Evolutionary conservation across 305 asterid genomes (phyloP), one percentile per base, ranked within the genome.

Genomic region (Fraxinus greggii): DNA sequence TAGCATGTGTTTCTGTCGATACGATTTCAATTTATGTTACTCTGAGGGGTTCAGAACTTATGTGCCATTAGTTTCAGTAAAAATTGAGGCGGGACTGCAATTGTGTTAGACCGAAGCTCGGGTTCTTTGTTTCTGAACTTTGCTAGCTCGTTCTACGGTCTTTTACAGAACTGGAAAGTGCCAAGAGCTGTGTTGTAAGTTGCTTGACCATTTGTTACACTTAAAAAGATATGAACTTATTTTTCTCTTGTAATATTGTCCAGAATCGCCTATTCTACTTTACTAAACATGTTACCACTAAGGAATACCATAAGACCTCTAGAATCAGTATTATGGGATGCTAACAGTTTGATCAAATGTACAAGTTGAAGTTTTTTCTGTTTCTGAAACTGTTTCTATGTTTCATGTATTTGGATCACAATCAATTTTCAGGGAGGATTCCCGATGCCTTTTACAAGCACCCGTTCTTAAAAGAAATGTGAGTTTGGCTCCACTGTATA

Each of bases 371-470:
- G 12, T 74, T 0, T 74, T 1, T 61, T 76, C 74, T 54, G n/a
- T 51, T 7, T 32, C 36, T 51, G 33, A 76, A 31, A 12, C 65
- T 12, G 23, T 77, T 51, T 81, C 29, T 61, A 40, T 78, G 76
- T 81, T 81, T 83, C 90, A 95, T 98, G 92, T 95, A 95, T 92
- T 84, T 95, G 90, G 99, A 94, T 85, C 98, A 95, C 90, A 95
- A 95, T 89, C 97, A 94, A 59, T 94, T 95, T 86, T 82, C 97
- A 3, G 98, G 98, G 75, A 91, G 98, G 81, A 93, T 94, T 28
- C 98, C 99, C 5, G 98, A 95, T 84, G 93, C 97, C 86, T 94
- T 95, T 90, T 95, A 94, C 91, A 95, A 92, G 2, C 99, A 94
- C 82, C 95, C 97, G 74, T 93, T 90, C 85, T 83, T 95, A 79